Conservation (phyloP, 192 early-diverging fungal species). For the Linnemannia hyalina region DNA sequence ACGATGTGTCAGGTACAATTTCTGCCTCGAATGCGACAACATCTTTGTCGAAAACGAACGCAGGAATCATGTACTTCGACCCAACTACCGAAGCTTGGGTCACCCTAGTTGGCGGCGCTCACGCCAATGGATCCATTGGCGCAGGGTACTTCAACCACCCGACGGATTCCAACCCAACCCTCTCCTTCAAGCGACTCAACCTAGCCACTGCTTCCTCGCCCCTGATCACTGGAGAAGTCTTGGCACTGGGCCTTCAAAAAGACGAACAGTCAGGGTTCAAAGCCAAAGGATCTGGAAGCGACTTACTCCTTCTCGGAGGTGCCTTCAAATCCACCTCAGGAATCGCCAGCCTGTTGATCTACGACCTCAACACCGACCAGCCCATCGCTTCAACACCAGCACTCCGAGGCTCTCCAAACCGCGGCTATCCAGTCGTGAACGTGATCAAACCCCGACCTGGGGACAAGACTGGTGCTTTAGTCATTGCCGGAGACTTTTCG, state of each 20-base stretch:
- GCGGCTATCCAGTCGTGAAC: constrained; percentile 18
- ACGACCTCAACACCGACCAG: constrained; percentile 19
- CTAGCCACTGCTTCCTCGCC: neutral
- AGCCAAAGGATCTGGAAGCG: constrained; percentile 8
- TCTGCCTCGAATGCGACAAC: neutral
- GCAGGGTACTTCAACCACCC: constrained; percentile 33
- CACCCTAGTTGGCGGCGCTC: constrained; percentile 33
- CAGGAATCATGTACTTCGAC: constrained; percentile 43
- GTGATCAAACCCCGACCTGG: constrained; percentile 44
- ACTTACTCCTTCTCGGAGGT: constrained; percentile 31
- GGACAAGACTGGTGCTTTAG: neutral
- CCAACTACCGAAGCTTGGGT: constrained; percentile 21
- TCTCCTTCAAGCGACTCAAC: constrained; percentile 14
- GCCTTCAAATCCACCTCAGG: constrained; percentile 12
- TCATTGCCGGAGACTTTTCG: constrained; percentile 42
- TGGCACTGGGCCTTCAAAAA: constrained; percentile 34
- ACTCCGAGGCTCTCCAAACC: neutral
- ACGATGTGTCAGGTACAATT: neutral
- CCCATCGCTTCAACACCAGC: constrained; percentile 19
- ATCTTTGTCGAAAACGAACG: constrained; percentile 10
- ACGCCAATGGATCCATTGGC: constrained; percentile 25
- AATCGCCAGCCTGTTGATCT: constrained; percentile 18
- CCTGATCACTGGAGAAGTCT: constrained; percentile 24
- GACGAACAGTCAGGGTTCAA: constrained; percentile 16
- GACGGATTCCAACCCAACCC: neutral